Base-by-base conservation (phyloP, 2,329 filamentous ascomycete genomes). In the Macrophomina tecta region DNA sequence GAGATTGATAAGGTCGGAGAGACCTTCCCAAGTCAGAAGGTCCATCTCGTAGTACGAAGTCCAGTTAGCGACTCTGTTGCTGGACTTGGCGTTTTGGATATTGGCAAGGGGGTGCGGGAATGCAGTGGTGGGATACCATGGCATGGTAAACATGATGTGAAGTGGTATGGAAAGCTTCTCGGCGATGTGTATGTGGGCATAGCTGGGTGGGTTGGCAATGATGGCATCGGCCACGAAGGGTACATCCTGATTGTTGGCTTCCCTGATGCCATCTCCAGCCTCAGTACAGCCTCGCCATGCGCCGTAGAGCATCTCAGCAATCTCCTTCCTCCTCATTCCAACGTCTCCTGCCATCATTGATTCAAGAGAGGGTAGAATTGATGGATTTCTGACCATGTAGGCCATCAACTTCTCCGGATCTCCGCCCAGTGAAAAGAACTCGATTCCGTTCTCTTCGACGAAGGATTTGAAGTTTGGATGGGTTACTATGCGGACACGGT, bases 111-210 rank as follows among this genome's bases (percentile, higher is more conserved):
- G 91, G 74, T 94, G 91, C 0, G 91, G 90, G 70, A 94, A 94
- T 0, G 87, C 84, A 65, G 89, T 85, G 0, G 91, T 94, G 0
- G 91, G 90, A 0, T 88, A 91, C 73, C 92, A 94, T 0, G 91
- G 91, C 66, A 94, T 90, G 68, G 93, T 97, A 80, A 97, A 97
- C 91, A 97, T 96, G 78, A 97, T 87, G 72, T 93, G 91, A 16
- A 93, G 75, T 0, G 91, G 91, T 32, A 93, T 87, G 0, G 90
- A 90, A 69, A 93, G 76, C 74, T 90, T 90, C 78, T 93, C 90
- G 1, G 91, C 91, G 68, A 90, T 86, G 72, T 93, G 91, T 4
- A 92, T 84, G 70, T 92, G 90, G 0, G 90, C 91, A 75, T 92
- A 93, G 73, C 89, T 92, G 0, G 91, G 91, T 3, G 91, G 91